Evolutionary conservation across 169 alveolate genomes (phyloP).

Genomic region (Eimeria maxima): DNA sequence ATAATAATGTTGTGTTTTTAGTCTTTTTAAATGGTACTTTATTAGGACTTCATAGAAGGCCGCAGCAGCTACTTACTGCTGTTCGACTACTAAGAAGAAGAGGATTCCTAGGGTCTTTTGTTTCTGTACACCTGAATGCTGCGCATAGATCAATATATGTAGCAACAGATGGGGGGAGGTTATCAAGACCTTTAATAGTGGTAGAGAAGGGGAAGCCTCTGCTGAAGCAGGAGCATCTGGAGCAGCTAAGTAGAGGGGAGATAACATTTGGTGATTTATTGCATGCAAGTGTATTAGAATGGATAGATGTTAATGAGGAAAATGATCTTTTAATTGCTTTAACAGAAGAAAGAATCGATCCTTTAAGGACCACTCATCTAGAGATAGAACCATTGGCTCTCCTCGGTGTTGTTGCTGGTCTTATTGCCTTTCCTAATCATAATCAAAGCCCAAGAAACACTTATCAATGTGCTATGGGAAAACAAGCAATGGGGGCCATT

Average conservation of each 20-base stretch:
- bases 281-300: slow-evolving; percentile 97
- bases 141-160: slow-evolving; percentile 96
- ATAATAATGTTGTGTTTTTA: slow-evolving; percentile 86
- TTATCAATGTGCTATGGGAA: slow-evolving; percentile 99
- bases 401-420: slow-evolving; percentile 99
- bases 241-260: slow-evolving; percentile 90
- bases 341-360: slow-evolving; percentile 94
- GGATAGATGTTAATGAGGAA: slow-evolving; percentile 99
- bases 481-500: slow-evolving; percentile 99
- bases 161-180: slow-evolving; percentile 99
- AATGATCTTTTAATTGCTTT: slow-evolving; percentile 98
- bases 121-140: slow-evolving; percentile 96
- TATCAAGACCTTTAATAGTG: slow-evolving; percentile 98
- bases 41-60: slow-evolving; percentile 96
- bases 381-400: slow-evolving; percentile 99
- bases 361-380: slow-evolving; percentile 97
- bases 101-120: slow-evolving; percentile 98
- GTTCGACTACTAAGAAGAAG: slow-evolving; percentile 96
- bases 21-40: slow-evolving; percentile 98
- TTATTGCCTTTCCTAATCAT: slow-evolving; percentile 99
- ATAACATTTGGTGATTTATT: slow-evolving; percentile 94
- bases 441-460: slow-evolving; percentile 99
- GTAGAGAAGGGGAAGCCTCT: slow-evolving; percentile 97
- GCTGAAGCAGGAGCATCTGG: slow-evolving; percentile 85
- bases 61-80: slow-evolving; percentile 93